A percentile compares a stretch with the other conserved stretches of the same genome.
Conservation (phyloP, 1,284 basidiomycete species). For the Microstroma glucosiphilum region DNA sequence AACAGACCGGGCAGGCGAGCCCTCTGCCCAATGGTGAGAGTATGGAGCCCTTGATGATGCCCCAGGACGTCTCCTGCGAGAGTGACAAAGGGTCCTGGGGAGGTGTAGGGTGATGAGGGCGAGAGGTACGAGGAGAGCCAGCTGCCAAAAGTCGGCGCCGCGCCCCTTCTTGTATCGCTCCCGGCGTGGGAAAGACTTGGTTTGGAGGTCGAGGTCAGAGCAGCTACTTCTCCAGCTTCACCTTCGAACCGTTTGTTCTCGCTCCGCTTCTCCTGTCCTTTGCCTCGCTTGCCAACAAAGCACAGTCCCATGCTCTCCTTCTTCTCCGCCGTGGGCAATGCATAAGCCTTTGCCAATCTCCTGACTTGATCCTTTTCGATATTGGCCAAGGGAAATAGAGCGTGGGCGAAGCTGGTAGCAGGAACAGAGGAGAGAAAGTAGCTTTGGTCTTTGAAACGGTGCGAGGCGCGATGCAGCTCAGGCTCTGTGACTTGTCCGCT, state of each 20-base stretch:
- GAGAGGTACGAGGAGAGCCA: not conserved
- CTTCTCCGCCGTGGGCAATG: slow-evolving; percentile 69
- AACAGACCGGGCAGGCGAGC: slow-evolving; percentile 64
- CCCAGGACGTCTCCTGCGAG: slow-evolving; percentile 56
- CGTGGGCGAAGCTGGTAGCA: slow-evolving; percentile 51
- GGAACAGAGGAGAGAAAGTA: slow-evolving; percentile 69
- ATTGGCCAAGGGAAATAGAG: slow-evolving; percentile 59
- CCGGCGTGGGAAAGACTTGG: too few relatives aligned
- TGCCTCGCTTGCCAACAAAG: slow-evolving; percentile 71
- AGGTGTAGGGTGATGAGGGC: slow-evolving; percentile 61
- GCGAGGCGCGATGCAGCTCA: slow-evolving; percentile 28
- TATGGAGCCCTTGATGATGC: slow-evolving; percentile 72
- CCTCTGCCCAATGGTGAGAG: slow-evolving; percentile 78
- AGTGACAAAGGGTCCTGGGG: slow-evolving; percentile 65
- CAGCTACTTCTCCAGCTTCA: slow-evolving; percentile 13
- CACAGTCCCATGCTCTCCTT: slow-evolving; percentile 95
- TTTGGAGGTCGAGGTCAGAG: not conserved
- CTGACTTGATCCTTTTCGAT: slow-evolving; percentile 60
- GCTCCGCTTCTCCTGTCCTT: slow-evolving; percentile 70
- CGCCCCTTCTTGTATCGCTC: slow-evolving; percentile 4
- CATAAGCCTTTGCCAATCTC: slow-evolving; percentile 64
- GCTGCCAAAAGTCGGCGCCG: not conserved
- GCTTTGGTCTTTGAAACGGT: slow-evolving; percentile 73
- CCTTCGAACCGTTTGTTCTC: slow-evolving; percentile 72
- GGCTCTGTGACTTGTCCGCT: not conserved